Base-by-base conservation (phyloP, 2,329 filamentous ascomycete species). In the Proliferodiscus dingleyae region DNA sequence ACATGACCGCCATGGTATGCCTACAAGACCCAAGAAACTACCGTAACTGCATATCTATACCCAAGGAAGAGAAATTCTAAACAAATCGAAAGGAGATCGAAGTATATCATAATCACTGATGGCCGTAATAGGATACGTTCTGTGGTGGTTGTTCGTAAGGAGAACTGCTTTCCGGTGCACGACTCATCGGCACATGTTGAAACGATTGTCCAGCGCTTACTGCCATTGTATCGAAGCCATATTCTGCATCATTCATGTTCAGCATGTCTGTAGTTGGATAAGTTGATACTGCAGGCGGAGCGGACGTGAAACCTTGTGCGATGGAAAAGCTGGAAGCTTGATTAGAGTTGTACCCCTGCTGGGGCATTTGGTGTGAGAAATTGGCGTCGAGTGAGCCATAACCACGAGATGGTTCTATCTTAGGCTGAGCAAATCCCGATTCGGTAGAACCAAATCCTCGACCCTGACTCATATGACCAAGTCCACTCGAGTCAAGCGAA, bases 91-190 rank as follows among this genome's bases (percentile, higher is more conserved):
- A 37, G 18, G 29, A 21, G 18, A 38, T 28, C 13, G 21, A 38
- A 33, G 29, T 41, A 34, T 43, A 41, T 37, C n/a, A 41, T 41
- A 43, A 32, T 57, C 40, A 56, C 41, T 44, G 46, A 11, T 47
- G 46, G 2, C 47, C 48, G 26, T 57, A 61, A 45, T 55, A 60
- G 19, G 51, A 43, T 22, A 47, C 30, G 23, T 57, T 53, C 24
- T 56, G 57, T 15, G 54, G 51, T 2, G 56, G 52, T 41, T 58
- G 54, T n/a, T 50, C 51, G 19, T 61, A 62, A 10, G 55, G 52
- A 7, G 60, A 58, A 10, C 44, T 46, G 37, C 55, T 61, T 23
- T 54, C 56, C 8, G 50, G 59, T 21, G 51, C 50, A 21, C 55
- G 52, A 36, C 45, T 58, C 52, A 61, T 61, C 6, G 57, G 56